phyloP scores from a whole-genome alignment of 179 eudicot species.

The Drosera spatulata region DNA sequence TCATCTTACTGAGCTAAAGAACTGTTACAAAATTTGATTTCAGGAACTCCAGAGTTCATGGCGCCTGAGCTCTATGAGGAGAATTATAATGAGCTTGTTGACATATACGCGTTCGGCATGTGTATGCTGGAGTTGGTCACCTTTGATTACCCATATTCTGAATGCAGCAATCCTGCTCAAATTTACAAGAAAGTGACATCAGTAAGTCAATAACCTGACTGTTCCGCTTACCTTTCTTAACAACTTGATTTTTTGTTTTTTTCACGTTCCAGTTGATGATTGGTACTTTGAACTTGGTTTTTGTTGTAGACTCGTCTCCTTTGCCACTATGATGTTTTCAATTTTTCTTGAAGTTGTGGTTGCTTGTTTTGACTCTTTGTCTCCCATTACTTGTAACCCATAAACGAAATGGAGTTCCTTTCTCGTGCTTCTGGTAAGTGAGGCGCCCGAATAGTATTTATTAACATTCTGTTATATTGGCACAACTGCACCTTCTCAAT shows the following conservation, averaged over 20 bases:
- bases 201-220: slow-evolving; percentile 31
- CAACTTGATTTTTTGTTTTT: neutral
- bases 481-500: too few species aligned
- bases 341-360: too few species aligned
- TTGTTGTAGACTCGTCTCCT: too few species aligned
- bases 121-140: slow-evolving; percentile 87
- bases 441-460: too few species aligned
- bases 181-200: slow-evolving; percentile 86
- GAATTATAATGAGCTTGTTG: slow-evolving; percentile 91
- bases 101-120: slow-evolving; percentile 94
- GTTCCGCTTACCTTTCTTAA: neutral
- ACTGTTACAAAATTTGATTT: slow-evolving; percentile 3
- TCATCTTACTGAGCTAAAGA: too few species aligned
- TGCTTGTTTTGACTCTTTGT: neutral
- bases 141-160: slow-evolving; percentile 84
- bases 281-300: too few species aligned
- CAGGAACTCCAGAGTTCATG: slow-evolving; percentile 98
- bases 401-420: too few species aligned
- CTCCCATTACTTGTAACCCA: neutral
- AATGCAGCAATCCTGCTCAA: slow-evolving; percentile 92
- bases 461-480: too few species aligned
- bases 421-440: too few species aligned
- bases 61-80: slow-evolving; percentile 97
- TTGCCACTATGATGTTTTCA: too few species aligned
- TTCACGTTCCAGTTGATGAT: neutral